A percentile compares a stretch with the other conserved stretches of the same genome.
Conservation (phyloP, 2,329 filamentous ascomycete species). For the Hortaea werneckii region DNA sequence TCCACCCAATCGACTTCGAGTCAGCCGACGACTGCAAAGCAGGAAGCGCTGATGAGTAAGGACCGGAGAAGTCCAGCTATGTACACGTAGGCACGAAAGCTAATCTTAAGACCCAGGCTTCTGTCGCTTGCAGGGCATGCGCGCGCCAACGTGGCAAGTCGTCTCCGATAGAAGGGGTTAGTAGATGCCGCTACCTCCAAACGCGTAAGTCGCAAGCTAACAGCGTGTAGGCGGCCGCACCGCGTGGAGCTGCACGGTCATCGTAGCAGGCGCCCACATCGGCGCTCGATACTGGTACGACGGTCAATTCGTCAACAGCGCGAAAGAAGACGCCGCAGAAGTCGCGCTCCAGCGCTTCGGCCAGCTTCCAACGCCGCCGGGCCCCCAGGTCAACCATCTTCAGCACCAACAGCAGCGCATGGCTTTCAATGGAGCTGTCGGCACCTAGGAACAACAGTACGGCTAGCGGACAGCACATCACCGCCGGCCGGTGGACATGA, state of each 20-base stretch:
- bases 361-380: conserved; percentile 16
- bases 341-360: conserved; percentile 55
- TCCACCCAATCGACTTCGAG: conserved; percentile 1
- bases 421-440: neutral
- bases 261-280: conserved; percentile 54
- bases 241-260: conserved; percentile 77
- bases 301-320: conserved; percentile 76
- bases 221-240: conserved; percentile 63
- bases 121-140: conserved; percentile 17
- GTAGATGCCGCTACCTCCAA: conserved; percentile 7
- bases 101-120: conserved; percentile 11
- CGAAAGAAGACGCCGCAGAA: conserved; percentile 84
- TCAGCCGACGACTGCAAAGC: conserved; percentile 16
- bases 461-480: too few relatives aligned
- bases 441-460: neutral
- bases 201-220: neutral
- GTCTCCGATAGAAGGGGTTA: conserved; percentile 66
- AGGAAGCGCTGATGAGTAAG: conserved; percentile 26
- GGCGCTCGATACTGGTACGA: conserved; percentile 86
- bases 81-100: too few relatives aligned
- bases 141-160: conserved; percentile 46
- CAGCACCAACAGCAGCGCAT: conserved; percentile 14
- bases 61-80: neutral
- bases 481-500: too few relatives aligned
- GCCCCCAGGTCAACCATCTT: conserved; percentile 11